phyloP scores from a whole-genome alignment of 768 basidiomycete genomes.

The Mycena rosella region DNA sequence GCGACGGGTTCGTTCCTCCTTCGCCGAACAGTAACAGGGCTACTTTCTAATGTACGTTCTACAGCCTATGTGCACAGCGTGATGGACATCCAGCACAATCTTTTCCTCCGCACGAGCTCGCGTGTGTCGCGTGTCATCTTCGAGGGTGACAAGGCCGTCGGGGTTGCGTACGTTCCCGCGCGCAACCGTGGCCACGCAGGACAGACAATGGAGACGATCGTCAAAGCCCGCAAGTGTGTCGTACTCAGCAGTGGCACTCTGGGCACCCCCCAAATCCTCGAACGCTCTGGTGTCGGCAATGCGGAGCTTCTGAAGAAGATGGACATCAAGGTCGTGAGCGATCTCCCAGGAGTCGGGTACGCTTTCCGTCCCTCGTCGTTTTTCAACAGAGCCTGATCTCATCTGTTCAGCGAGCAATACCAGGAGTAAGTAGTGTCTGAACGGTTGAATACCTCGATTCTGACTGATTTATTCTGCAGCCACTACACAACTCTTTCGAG shows the following conservation, averaged over 20 bases:
- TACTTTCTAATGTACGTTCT: neutral
- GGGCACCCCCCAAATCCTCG: conserved; percentile 79
- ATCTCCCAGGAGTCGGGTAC: conserved; percentile 78
- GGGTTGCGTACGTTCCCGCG: conserved; percentile 76
- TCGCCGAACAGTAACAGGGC: neutral
- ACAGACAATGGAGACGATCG: conserved; percentile 70
- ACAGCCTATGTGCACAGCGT: conserved; percentile 66
- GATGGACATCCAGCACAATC: conserved; percentile 73
- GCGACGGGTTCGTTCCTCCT: conserved; percentile 63
- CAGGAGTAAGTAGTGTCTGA: conserved; percentile 57
- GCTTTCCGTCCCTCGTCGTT: conserved; percentile 35
- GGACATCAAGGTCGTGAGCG: conserved; percentile 73
- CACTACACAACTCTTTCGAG: conserved; percentile 79
- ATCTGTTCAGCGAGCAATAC: conserved; percentile 67
- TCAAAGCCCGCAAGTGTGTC: conserved; percentile 75
- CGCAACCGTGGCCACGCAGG: conserved; percentile 68
- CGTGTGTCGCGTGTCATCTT: conserved; percentile 80
- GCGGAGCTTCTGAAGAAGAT: conserved; percentile 66
- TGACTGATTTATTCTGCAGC: conserved; percentile 24
- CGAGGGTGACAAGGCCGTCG: conserved; percentile 78
- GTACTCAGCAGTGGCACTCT: conserved; percentile 76
- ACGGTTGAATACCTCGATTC: neutral
- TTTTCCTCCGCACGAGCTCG: conserved; percentile 75
- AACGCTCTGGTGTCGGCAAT: conserved; percentile 78
- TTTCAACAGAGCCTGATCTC: conserved; percentile 3